Evolutionary conservation across 495 filamentous ascomycete species (phyloP).

Genomic region (Opeltia flavorubescens): DNA sequence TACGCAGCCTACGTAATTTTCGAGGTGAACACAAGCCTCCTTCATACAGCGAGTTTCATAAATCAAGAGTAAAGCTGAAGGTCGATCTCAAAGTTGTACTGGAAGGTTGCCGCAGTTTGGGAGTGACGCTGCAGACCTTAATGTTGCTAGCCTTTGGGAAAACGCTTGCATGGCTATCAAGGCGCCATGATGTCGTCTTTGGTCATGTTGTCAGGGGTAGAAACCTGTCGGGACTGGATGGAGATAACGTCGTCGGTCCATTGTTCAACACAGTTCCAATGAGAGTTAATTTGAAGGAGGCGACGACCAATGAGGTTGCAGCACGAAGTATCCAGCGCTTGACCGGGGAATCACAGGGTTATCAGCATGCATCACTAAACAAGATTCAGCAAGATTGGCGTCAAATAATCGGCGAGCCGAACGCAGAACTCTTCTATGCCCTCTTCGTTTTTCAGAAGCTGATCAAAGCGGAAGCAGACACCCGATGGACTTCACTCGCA

Average conservation of each 20-base stretch:
- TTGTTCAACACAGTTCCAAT: constrained; percentile 85
- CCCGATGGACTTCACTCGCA: constrained; percentile 42
- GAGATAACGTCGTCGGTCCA: constrained; percentile 64
- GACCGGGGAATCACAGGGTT: constrained; percentile 11
- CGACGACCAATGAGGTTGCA: constrained; percentile 2
- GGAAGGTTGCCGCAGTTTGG: constrained; percentile 7
- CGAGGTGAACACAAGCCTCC: too few species aligned
- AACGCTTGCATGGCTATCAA: constrained; percentile 8
- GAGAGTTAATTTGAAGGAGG: constrained; percentile 28
- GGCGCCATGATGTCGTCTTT: constrained; percentile 17
- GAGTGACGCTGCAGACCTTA: constrained; percentile 17
- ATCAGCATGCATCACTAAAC: constrained; percentile 18
- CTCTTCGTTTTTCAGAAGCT: constrained; percentile 73
- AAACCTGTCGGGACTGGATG: constrained; percentile 45
- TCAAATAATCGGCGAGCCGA: constrained; percentile 11
- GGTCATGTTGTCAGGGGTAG: constrained; percentile 51
- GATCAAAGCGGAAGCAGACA: constrained; percentile 5
- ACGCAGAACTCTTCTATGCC: constrained; percentile 58
- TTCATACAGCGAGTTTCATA: not conserved
- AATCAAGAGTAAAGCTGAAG: constrained; percentile 5
- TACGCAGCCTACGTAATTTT: too few species aligned
- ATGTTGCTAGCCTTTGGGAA: constrained; percentile 16
- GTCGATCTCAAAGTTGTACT: constrained; percentile 5
- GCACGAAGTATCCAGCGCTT: constrained; percentile 11
- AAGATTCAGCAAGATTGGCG: constrained; percentile 17